Evolutionary conservation across 169 alveolate species (phyloP).

Genomic region (Plasmodium gaboni): DNA sequence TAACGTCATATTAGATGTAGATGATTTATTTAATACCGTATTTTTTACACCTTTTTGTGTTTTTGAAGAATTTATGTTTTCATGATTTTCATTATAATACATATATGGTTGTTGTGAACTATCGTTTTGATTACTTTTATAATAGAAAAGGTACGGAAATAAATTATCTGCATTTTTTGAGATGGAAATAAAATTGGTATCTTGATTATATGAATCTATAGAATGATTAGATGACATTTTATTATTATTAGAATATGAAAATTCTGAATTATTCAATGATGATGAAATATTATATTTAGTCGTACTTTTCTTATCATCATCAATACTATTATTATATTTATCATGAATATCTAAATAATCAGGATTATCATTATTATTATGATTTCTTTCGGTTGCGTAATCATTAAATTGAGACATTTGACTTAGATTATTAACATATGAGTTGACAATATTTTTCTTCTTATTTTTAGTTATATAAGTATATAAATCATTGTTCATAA

Average conservation of each 20-base stretch:
- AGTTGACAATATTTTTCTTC: background rate
- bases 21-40: background rate
- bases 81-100: background rate
- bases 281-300: background rate
- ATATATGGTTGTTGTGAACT: background rate
- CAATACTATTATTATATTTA: background rate
- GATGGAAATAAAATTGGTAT: background rate
- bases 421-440: slow-evolving; percentile 39
- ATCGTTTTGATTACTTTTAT: background rate
- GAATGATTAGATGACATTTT: background rate
- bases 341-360: background rate
- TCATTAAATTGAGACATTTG: slow-evolving; percentile 49
- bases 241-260: background rate
- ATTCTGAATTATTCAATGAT: background rate
- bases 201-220: background rate
- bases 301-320: background rate
- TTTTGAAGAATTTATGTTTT: background rate
- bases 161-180: slow-evolving; percentile 9
- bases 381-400: background rate
- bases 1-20: background rate
- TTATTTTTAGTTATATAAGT: slow-evolving; percentile 11
- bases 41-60: background rate
- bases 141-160: slow-evolving; percentile 21
- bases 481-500: slow-evolving; percentile 24
- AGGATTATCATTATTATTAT: background rate